These are phyloP conservation scores for Lichina pygmaea DNA, from an alignment of 495 filamentous ascomycete species.

Conservation along the genomic window DNA sequence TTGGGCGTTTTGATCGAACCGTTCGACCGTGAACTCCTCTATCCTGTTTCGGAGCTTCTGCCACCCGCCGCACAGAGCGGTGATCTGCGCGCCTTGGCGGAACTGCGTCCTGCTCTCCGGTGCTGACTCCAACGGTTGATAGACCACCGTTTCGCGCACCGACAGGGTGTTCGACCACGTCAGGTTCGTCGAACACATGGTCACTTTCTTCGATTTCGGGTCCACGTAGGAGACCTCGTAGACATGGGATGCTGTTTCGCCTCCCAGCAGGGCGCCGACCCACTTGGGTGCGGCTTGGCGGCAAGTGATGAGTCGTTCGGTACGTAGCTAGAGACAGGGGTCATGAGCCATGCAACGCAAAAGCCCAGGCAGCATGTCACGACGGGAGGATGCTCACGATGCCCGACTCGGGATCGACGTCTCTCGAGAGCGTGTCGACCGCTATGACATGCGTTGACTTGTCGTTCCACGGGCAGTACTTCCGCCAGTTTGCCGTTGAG, in stretches of 20 bases:
- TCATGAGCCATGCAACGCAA: background rate
- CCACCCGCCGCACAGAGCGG: slow-evolving; percentile 84
- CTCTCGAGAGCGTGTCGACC: slow-evolving; percentile 70
- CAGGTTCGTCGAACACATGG: slow-evolving; percentile 79
- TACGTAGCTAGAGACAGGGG: slow-evolving; percentile 36
- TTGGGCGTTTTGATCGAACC: slow-evolving; percentile 73
- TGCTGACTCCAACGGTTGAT: slow-evolving; percentile 30
- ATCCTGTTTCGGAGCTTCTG: slow-evolving; percentile 82
- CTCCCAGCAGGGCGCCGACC: slow-evolving; percentile 52
- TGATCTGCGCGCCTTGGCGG: slow-evolving; percentile 70
- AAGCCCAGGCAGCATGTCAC: background rate
- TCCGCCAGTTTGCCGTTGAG: slow-evolving; percentile 96
- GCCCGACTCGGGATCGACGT: slow-evolving; percentile 55
- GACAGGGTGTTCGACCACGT: slow-evolving; percentile 68
- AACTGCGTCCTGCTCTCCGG: slow-evolving; percentile 45
- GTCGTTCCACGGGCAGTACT: slow-evolving; percentile 97
- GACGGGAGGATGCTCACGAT: slow-evolving; percentile 29
- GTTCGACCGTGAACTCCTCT: slow-evolving; percentile 67
- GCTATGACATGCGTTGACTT: slow-evolving; percentile 80
- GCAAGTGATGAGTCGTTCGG: slow-evolving; percentile 91
- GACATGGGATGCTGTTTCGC: slow-evolving; percentile 47
- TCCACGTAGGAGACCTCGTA: slow-evolving; percentile 93
- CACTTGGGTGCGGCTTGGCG: slow-evolving; percentile 70
- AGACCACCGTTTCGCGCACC: slow-evolving; percentile 74
- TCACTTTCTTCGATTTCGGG: slow-evolving; percentile 52